Base-by-base conservation (phyloP, 208 protist genomes). In the Leishmania arabica region DNA sequence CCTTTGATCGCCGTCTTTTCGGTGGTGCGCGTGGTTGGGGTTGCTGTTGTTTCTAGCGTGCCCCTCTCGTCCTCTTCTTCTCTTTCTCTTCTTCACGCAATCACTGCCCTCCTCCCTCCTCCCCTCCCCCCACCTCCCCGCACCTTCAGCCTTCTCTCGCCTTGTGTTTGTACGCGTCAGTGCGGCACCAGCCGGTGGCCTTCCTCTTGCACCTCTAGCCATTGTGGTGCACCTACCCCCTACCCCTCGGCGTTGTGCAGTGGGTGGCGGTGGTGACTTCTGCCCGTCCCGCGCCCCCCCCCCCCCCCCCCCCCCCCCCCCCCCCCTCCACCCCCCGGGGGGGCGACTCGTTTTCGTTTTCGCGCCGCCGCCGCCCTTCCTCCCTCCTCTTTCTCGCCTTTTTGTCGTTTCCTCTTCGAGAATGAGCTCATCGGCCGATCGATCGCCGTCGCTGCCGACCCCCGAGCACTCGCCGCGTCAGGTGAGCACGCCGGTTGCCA, bases 391-490 rank as follows among this genome's bases (percentile, higher is more conserved):
- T 62, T 64, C 45, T 37, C n/a, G 24, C 51, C 53, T 37, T 31
- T 27, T 45, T 64, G 24, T 13, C 34, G 5, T 54, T 64, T 40
- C 11, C 4, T 11, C 8, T 4, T 27, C 74, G 24, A 31, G 37
- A 31, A 66, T 77, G 73, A 77, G 24, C 56, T 34, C 56, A 42
- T 15, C 54, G n/a, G 21, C 19, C 7, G 54, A 47, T 24, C 54
- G 47, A 21, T 45, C 4, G 15, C 21, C 73, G 9, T 9, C 49
- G 56, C 17, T 17, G 31, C 42, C n/a, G 7, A 49, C 45, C 19
- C 68, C 68, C 34, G 49, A 75, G 71, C 71, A 60, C 71, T 77
- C 56, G 73, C 34, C 73, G 54, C 34, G 15, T 19, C 56, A 21
- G 54, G 53, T 47, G 34, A 42, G 34, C 21, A 6, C 24, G 54